Percentiles rank a stretch among this genome's conserved stretches.
These are phyloP conservation scores for Lachnellula occidentalis DNA, from an alignment of 2,329 filamentous ascomycete species.

Conservation along the genomic window DNA sequence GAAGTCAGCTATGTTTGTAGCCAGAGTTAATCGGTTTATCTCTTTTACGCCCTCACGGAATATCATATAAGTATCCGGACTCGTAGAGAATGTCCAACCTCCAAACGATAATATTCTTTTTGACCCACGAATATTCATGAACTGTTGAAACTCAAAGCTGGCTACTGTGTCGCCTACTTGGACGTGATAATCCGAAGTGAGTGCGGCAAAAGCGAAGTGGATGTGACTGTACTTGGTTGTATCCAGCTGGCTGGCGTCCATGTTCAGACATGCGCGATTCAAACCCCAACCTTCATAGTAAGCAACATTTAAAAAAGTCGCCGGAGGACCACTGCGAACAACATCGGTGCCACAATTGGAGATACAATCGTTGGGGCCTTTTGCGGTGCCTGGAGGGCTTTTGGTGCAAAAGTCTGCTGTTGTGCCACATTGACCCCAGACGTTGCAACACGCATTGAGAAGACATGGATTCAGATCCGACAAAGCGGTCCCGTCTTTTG, in stretches of 20 bases:
- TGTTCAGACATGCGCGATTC: slow-evolving; percentile 28
- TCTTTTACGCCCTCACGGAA: slow-evolving; percentile 33
- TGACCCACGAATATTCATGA: slow-evolving; percentile 27
- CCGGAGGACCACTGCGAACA: slow-evolving; percentile 27
- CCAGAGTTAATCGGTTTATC: slow-evolving; percentile 32
- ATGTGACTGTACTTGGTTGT: slow-evolving; percentile 27
- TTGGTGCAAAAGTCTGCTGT: slow-evolving; percentile 35
- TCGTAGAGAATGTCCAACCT: slow-evolving; percentile 40
- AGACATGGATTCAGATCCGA: slow-evolving; percentile 42
- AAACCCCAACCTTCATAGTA: slow-evolving; percentile 33
- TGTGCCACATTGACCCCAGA: slow-evolving; percentile 36
- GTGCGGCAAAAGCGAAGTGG: slow-evolving; percentile 34
- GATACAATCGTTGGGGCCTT: slow-evolving; percentile 34
- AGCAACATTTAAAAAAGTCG: slow-evolving; percentile 21
- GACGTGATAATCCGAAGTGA: slow-evolving; percentile 30
- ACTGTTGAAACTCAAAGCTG: slow-evolving; percentile 31
- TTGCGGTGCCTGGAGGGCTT: slow-evolving; percentile 33
- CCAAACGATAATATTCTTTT: slow-evolving; percentile 41
- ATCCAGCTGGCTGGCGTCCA: slow-evolving; percentile 23
- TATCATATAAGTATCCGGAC: slow-evolving; percentile 33
- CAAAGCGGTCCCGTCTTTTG: slow-evolving; percentile 30
- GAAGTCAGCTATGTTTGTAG: slow-evolving; percentile 32
- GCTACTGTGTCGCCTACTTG: slow-evolving; percentile 24
- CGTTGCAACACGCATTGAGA: slow-evolving; percentile 37
- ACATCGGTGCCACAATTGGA: slow-evolving; percentile 37